A percentile compares a stretch with the other conserved stretches of the same genome.
phyloP scores from a whole-genome alignment of 202 grass and related monocot genomes.

The Musa balbisiana region DNA sequence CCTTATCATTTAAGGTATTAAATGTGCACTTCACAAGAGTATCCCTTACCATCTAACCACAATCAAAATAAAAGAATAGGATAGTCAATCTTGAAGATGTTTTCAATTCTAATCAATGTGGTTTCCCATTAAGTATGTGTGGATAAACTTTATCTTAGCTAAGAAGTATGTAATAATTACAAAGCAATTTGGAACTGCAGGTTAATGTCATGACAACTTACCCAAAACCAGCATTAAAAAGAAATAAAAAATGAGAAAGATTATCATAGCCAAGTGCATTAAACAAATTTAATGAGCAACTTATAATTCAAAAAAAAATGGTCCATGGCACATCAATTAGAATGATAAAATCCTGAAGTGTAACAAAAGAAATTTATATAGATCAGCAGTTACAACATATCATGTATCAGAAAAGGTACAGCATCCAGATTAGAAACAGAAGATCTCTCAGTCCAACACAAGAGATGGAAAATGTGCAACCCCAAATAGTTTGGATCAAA shows the following conservation, averaged over 20 bases:
- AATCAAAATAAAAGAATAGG: too few species aligned
- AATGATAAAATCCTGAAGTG: too few species aligned
- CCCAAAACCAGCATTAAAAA: not conserved
- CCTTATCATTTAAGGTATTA: too few species aligned
- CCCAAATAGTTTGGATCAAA: not conserved
- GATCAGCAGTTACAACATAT: too few species aligned
- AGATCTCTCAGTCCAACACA: too few species aligned
- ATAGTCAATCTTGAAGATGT: not conserved
- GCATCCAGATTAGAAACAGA: too few species aligned
- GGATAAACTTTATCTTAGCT: not conserved
- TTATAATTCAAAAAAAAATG: not conserved
- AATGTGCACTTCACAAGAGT: too few species aligned
- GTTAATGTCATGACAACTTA: not conserved
- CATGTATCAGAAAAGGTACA: too few species aligned
- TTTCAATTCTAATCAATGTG: not conserved
- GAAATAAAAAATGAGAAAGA: not conserved
- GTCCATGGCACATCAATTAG: not conserved
- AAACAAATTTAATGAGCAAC: not conserved
- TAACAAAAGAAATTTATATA: too few species aligned
- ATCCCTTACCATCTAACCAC: too few species aligned
- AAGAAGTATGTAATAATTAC: not conserved
- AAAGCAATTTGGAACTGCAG: not conserved
- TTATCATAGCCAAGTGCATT: not conserved
- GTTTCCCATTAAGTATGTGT: not conserved
- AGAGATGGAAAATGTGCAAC: not conserved